phyloP scores from a whole-genome alignment of 495 filamentous ascomycete genomes.

The Penicillium robsamsonii region DNA sequence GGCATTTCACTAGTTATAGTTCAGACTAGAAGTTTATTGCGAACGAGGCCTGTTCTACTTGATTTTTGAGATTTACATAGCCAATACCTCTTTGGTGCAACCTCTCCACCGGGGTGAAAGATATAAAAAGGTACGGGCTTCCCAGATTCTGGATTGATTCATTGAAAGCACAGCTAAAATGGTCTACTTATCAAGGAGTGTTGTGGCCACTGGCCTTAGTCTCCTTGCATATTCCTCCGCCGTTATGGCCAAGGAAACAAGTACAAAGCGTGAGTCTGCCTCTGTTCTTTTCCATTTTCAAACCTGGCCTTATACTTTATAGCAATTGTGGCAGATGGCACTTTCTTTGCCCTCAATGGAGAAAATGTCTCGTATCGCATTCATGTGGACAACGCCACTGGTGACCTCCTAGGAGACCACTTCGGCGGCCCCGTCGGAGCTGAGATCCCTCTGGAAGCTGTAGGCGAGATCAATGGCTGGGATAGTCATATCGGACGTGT shows the following conservation, averaged over 20 bases:
- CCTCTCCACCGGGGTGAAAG: background rate
- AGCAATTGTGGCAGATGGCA: constrained; percentile 46
- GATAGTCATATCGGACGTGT: constrained; percentile 39
- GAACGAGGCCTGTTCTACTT: background rate
- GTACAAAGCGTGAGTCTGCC: constrained; percentile 5
- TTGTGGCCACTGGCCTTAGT: constrained; percentile 9
- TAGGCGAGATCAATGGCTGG: constrained; percentile 46
- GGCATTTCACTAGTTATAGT: background rate
- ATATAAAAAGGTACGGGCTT: constrained; percentile 1
- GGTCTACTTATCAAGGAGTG: constrained; percentile 1
- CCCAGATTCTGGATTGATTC: background rate
- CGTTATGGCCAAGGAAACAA: constrained; percentile 1
- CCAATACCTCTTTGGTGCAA: background rate
- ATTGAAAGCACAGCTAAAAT: constrained; percentile 9
- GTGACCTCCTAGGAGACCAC: constrained; percentile 52
- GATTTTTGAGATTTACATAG: background rate
- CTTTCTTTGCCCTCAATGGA: constrained; percentile 48
- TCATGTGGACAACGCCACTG: constrained; percentile 49
- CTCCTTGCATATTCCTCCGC: constrained; percentile 1
- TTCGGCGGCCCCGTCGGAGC: constrained; percentile 41
- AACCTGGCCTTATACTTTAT: background rate
- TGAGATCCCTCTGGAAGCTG: constrained; percentile 41
- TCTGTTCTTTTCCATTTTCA: background rate
- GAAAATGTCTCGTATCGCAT: constrained; percentile 52
- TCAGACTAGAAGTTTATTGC: background rate